phyloP scores from a whole-genome alignment of 208 protist genomes.

The Wallacemonas sp. region DNA sequence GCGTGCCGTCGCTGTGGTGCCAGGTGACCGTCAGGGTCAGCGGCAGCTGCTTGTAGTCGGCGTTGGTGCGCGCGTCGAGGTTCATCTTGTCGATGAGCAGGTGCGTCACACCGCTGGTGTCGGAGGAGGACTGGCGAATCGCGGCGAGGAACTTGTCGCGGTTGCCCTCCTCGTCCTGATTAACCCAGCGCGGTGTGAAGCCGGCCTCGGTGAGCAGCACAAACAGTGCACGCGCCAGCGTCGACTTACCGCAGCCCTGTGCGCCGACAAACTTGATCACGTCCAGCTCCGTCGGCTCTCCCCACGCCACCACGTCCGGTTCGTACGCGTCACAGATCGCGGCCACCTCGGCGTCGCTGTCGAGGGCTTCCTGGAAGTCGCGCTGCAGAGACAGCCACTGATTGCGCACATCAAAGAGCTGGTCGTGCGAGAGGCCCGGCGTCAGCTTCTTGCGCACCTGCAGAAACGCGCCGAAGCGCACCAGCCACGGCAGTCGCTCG shows the following conservation, averaged over 20 bases:
- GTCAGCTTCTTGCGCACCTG: slow-evolving; percentile 36
- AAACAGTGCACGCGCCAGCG: slow-evolving; percentile 49
- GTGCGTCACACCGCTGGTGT: slow-evolving; percentile 33
- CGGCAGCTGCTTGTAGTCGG: slow-evolving; percentile 39
- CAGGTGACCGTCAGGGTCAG: slow-evolving; percentile 40
- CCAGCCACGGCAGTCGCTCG: slow-evolving; percentile 44
- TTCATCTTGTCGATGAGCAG: slow-evolving; percentile 81
- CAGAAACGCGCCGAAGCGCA: slow-evolving; percentile 57
- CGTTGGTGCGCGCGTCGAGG: slow-evolving; percentile 49
- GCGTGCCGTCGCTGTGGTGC: slow-evolving; percentile 47
- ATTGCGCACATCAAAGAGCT: slow-evolving; percentile 31
- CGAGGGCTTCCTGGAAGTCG: slow-evolving; percentile 26
- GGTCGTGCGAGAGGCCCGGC: slow-evolving; percentile 20
- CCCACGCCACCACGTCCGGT: slow-evolving; percentile 27
- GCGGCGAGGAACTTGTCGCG: slow-evolving; percentile 41
- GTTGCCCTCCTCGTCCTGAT: slow-evolving; percentile 67
- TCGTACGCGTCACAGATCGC: slow-evolving; percentile 32
- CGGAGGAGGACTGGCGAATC: slow-evolving; percentile 27
- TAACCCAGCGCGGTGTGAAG: slow-evolving; percentile 54
- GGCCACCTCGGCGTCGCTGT: slow-evolving; percentile 30
- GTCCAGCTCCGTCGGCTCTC: slow-evolving; percentile 29
- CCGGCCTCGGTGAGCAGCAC: slow-evolving; percentile 33
- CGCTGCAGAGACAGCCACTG: slow-evolving; percentile 41
- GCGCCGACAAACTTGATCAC: slow-evolving; percentile 65
- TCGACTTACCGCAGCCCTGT: slow-evolving; percentile 74